A percentile compares a stretch with the other conserved stretches of the same genome.
phyloP scores from a whole-genome alignment of 2,329 filamentous ascomycete genomes.

The Botrytis cinerea region DNA sequence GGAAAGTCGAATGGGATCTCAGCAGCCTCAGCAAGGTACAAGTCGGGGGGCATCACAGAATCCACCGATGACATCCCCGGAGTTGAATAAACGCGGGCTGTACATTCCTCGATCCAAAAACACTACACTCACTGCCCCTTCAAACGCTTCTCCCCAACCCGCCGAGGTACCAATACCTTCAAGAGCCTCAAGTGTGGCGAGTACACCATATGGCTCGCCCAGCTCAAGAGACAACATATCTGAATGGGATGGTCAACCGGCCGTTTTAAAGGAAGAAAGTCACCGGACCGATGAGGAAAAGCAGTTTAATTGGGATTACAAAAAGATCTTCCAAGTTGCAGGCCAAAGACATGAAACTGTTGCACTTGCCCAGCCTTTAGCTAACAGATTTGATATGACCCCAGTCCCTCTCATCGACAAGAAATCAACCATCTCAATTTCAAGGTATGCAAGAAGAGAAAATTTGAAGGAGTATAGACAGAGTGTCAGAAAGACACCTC shows the following conservation, averaged over 20 bases:
- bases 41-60: constrained; percentile 23
- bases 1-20: constrained; percentile 5
- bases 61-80: constrained; percentile 9
- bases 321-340: constrained; percentile 45
- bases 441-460: constrained; percentile 48
- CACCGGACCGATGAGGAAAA: constrained; percentile 38
- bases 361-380: constrained; percentile 51
- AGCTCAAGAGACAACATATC: constrained; percentile 22
- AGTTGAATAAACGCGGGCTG: constrained; percentile 15
- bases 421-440: constrained; percentile 48
- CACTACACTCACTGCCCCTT: constrained; percentile 14
- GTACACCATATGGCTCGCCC: constrained; percentile 27
- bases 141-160: constrained; percentile 22
- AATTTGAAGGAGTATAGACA: constrained; percentile 48
- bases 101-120: constrained; percentile 19
- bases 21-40: constrained; percentile 15
- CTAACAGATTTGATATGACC: constrained; percentile 47
- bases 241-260: constrained; percentile 24
- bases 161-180: constrained; percentile 9
- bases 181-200: constrained; percentile 30
- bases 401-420: constrained; percentile 50
- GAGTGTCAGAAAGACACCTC: constrained; percentile 46
- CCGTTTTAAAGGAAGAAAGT: constrained; percentile 21
- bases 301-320: constrained; percentile 46
- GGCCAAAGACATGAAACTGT: constrained; percentile 46